Base-by-base conservation (phyloP, 1,139 yeast species). In the Lodderomyces oxycetoniae region DNA sequence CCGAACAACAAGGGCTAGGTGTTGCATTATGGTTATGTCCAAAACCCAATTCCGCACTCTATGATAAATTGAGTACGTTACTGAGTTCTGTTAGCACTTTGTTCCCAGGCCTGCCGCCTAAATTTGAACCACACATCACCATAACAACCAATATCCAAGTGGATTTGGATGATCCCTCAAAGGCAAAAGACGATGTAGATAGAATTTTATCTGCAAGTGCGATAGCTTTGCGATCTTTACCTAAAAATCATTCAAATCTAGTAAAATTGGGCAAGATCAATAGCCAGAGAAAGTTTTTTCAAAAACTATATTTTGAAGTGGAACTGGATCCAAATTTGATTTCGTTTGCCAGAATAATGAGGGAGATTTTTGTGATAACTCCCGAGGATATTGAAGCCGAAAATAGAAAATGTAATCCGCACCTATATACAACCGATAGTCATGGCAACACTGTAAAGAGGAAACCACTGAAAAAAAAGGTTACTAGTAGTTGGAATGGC, bases 11-110 rank as follows among this genome's bases (percentile, higher is more conserved):
- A 34, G 37, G 28, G 15, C 36, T 63, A 61, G 74, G 73, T 26
- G 72, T 78, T 35, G 77, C 93, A 38, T 64, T 85, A 38, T 85
- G 95, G 94, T 74, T 82, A 32, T 77, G 82, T 55, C 95, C 95
- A 3, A 73, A 65, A 38, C 65, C 65, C 17, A 73, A 71, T 35
- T 60, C 79, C 3, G 69, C 70, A 29, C 59, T 79, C 14, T 56
- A 72, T 47, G 86, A 79, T 39, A 76, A 78, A 33, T 55, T 84
- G 30, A 59, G 63, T 20, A 74, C 83, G 16, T 62, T 83, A 29
- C 79, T 81, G 61, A 62, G 73, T 17, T 80, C 89, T 6, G 55
- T 85, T 29, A 73, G 72, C 37, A 81, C 91, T 1, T 59, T 83
- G 16, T 82, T 84, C 49, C 85, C 85, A 11, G 83, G 79, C 31